phyloP scores from a whole-genome alignment of 2,329 filamentous ascomycete species.

The Phyllosticta citribraziliensis region DNA sequence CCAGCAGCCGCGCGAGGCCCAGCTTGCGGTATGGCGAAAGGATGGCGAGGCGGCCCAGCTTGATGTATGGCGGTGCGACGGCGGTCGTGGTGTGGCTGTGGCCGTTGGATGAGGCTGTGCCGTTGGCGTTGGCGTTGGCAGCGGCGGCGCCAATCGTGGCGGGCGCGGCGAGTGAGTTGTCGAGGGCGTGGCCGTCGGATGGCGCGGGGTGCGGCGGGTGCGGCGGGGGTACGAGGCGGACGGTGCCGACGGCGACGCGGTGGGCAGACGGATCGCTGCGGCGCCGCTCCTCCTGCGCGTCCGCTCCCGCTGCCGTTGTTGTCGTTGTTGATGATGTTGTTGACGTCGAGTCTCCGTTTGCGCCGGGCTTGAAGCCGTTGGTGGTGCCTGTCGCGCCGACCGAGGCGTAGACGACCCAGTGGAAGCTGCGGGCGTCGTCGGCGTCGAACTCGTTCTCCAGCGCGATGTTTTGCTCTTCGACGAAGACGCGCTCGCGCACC shows the following conservation, averaged over 20 bases:
- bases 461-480: slow-evolving; percentile 46
- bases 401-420: slow-evolving; percentile 78
- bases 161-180: slow-evolving; percentile 12
- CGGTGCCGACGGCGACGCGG: slow-evolving; percentile 57
- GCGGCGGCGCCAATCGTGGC: not conserved
- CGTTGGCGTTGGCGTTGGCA: not conserved
- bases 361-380: slow-evolving; percentile 11
- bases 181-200: slow-evolving; percentile 17
- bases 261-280: slow-evolving; percentile 25
- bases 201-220: slow-evolving; percentile 54
- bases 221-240: slow-evolving; percentile 74
- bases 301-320: slow-evolving; percentile 27
- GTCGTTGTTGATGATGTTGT: slow-evolving; percentile 8
- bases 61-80: slow-evolving; percentile 62
- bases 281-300: slow-evolving; percentile 23
- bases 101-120: not conserved
- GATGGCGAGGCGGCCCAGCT: slow-evolving; percentile 70
- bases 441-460: slow-evolving; percentile 66
- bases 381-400: slow-evolving; percentile 35
- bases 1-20: slow-evolving; percentile 55
- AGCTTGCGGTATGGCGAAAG: slow-evolving; percentile 54
- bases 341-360: not conserved
- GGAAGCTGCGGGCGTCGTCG: slow-evolving; percentile 69
- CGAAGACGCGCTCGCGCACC: slow-evolving; percentile 48
- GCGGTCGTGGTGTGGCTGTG: slow-evolving; percentile 31